These are phyloP conservation scores for Colletotrichum graminicola DNA, from an alignment of 2,329 filamentous ascomycete species.

Conservation along the genomic window DNA sequence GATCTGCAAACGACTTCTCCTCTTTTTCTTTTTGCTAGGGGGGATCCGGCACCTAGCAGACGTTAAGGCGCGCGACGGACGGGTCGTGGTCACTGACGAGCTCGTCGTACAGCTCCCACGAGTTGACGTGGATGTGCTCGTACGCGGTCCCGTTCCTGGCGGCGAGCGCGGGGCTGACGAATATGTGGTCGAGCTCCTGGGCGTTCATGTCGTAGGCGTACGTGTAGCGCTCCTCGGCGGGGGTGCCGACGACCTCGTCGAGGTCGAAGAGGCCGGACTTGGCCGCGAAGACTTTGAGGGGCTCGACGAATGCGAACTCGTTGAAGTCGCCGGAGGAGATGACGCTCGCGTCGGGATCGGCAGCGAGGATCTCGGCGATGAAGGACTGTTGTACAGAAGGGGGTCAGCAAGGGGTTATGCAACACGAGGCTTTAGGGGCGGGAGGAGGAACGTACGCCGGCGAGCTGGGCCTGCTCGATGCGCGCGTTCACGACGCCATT, in stretches of 20 bases:
- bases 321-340: conserved; percentile 78
- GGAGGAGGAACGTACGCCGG: conserved; percentile 60
- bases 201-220: conserved; percentile 78
- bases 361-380: conserved; percentile 66
- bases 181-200: conserved; percentile 79
- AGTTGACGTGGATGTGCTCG: conserved; percentile 79
- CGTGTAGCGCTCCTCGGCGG: conserved; percentile 73
- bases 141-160: conserved; percentile 56
- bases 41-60: conserved; percentile 58
- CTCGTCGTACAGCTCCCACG: conserved; percentile 70
- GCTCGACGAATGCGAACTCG: conserved; percentile 75
- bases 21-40: too few species aligned
- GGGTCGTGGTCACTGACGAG: conserved; percentile 78
- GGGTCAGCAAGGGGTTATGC: conserved; percentile 29
- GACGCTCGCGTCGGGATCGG: conserved; percentile 68
- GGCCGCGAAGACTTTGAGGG: conserved; percentile 65
- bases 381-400: conserved; percentile 57
- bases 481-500: conserved; percentile 73
- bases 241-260: conserved; percentile 68
- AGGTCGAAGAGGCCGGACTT: conserved; percentile 71
- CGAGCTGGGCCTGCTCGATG: conserved; percentile 67
- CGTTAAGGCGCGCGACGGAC: conserved; percentile 71
- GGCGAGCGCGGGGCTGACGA: conserved; percentile 67
- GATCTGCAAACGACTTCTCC: not conserved
- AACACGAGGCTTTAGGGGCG: not conserved